These are phyloP conservation scores for Erigeron canadensis DNA, from an alignment of 129 eudicot species.

Conservation along the genomic window DNA sequence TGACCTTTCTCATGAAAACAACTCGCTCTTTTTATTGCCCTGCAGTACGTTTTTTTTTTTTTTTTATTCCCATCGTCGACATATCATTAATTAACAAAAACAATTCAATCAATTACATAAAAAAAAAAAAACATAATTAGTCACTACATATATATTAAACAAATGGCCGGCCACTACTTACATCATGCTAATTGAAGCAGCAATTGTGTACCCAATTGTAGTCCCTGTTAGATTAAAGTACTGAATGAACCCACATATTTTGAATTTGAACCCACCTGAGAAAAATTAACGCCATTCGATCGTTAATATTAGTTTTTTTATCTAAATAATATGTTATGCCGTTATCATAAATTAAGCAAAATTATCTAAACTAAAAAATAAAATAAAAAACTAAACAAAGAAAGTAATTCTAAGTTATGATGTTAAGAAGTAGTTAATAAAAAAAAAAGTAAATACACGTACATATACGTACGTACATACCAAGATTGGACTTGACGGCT, in stretches of 20 bases:
- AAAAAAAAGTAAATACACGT: too few species aligned
- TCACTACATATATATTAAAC: too few species aligned
- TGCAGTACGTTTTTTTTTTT: too few species aligned
- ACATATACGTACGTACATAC: too few species aligned
- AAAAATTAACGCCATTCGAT: neutral
- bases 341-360: too few species aligned
- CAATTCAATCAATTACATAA: neutral
- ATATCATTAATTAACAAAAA: neutral
- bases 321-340: too few species aligned
- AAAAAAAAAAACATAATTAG: too few species aligned
- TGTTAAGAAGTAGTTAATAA: neutral
- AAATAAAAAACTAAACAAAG: neutral
- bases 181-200: slow-evolving; percentile 75
- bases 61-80: neutral
- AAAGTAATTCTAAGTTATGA: neutral
- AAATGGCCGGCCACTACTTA: too few species aligned
- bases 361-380: too few species aligned
- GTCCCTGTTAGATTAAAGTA: slow-evolving; percentile 67
- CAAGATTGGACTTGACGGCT: slow-evolving; percentile 62
- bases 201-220: slow-evolving; percentile 75
- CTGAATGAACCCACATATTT: slow-evolving; percentile 67
- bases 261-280: slow-evolving; percentile 63
- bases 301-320: too few species aligned
- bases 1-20: slow-evolving; percentile 55
- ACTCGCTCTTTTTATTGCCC: slow-evolving; percentile 53